Conservation (phyloP, 495 filamentous ascomycete species). For the Viridothelium virens region DNA sequence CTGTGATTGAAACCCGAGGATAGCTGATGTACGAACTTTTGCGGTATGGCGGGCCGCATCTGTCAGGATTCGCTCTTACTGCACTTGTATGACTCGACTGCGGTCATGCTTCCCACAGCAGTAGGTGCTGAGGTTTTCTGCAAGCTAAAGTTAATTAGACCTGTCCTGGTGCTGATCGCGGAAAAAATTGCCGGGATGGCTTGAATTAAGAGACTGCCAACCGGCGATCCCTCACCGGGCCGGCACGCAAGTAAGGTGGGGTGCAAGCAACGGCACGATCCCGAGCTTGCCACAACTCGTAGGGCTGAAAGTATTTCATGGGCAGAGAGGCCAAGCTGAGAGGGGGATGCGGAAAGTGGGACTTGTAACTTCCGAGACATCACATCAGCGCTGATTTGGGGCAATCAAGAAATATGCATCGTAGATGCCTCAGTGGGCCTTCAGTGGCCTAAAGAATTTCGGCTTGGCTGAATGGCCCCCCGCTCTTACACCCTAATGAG, state of each 20-base stretch:
- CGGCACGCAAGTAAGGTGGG: constrained; percentile 5
- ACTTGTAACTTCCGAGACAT: neutral
- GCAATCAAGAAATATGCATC: neutral
- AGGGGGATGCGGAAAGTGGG: neutral
- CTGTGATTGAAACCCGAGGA: neutral
- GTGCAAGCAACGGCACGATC: constrained; percentile 8
- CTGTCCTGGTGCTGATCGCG: constrained; percentile 9
- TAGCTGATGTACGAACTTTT: neutral
- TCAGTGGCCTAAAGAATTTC: neutral
- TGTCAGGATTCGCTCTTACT: neutral
- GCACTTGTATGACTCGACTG: constrained; percentile 2
- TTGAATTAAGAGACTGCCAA: neutral
- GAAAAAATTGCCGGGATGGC: neutral
- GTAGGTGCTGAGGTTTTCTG: constrained; percentile 10
- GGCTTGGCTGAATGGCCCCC: neutral
- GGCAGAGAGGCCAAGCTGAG: neutral
- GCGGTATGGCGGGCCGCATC: constrained; percentile 4
- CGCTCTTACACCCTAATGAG: neutral
- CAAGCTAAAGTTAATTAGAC: constrained; percentile 6
- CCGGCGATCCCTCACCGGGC: constrained; percentile 9
- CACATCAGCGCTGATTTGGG: neutral
- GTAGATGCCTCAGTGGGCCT: neutral
- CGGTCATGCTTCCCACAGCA: neutral
- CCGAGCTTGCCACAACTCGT: neutral
- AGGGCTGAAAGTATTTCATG: neutral